phyloP scores from a whole-genome alignment of 441 rosid genomes.

The Hura crepitans region DNA sequence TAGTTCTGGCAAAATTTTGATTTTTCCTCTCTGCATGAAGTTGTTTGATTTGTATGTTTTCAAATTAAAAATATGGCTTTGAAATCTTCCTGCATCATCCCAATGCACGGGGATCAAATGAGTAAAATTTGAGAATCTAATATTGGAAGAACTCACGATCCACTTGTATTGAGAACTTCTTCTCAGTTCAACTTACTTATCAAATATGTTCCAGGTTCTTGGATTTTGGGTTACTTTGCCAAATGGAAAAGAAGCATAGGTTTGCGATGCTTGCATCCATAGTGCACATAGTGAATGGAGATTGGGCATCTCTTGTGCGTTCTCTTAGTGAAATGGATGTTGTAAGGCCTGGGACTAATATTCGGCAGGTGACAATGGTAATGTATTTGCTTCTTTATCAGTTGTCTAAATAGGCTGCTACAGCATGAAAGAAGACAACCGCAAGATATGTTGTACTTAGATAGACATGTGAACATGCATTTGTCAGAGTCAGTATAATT shows the following conservation, averaged over 20 bases:
- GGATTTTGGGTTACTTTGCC: conserved; percentile 94
- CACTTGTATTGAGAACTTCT: neutral
- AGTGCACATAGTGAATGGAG: conserved; percentile 90
- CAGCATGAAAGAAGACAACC: conserved; percentile 9
- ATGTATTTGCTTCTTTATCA: conserved; percentile 13
- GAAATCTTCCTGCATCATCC: neutral
- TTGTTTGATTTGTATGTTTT: neutral
- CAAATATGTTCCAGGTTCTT: conserved; percentile 56
- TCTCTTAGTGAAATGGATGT: conserved; percentile 90
- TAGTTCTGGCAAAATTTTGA: conserved; percentile 16
- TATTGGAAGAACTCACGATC: conserved; percentile 3
- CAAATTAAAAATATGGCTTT: neutral
- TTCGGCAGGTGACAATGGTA: conserved; percentile 70
- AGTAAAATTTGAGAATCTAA: neutral
- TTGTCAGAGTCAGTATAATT: conserved; percentile 1
- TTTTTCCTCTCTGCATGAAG: conserved; percentile 21
- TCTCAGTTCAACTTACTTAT: conserved; percentile 1
- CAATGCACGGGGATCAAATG: neutral
- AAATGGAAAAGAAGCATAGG: conserved; percentile 88
- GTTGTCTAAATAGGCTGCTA: conserved; percentile 14
- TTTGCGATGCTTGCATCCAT: conserved; percentile 92
- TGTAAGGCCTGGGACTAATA: conserved; percentile 71
- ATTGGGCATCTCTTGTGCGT: conserved; percentile 75
- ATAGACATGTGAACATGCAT: neutral
- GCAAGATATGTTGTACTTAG: neutral